Conservation (phyloP, 371 early-diverging fungal genomes). For the Mortierella sp. region DNA sequence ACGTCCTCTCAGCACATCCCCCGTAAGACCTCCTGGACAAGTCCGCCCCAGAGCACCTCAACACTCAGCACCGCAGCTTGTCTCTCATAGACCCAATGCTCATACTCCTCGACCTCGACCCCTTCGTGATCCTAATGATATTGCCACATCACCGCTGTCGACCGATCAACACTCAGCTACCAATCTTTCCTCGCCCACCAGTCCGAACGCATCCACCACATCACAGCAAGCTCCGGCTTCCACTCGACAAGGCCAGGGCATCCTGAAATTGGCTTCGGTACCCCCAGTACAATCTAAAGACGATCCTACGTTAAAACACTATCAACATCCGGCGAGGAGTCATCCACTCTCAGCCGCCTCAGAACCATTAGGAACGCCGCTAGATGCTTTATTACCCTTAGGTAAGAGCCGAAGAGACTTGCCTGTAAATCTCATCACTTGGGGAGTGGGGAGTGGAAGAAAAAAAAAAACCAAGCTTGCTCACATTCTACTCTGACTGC, state of each 20-base stretch:
- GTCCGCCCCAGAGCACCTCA: constrained; percentile 20
- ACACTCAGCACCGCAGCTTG: neutral
- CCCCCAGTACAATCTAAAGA: constrained; percentile 38
- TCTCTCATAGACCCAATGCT: too few relatives aligned
- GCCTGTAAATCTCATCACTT: too few relatives aligned
- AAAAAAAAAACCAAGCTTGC: too few relatives aligned
- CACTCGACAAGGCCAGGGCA: constrained; percentile 8
- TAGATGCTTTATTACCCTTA: constrained; percentile 33
- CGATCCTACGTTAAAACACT: constrained; percentile 13
- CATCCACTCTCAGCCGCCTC: constrained; percentile 26
- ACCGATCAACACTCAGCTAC: neutral
- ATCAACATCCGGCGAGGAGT: constrained; percentile 32
- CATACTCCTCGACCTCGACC: too few relatives aligned
- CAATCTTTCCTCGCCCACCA: neutral
- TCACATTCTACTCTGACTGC: too few relatives aligned
- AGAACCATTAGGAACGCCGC: constrained; percentile 26
- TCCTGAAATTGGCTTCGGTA: constrained; percentile 34
- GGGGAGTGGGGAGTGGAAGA: too few relatives aligned
- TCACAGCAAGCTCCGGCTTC: neutral
- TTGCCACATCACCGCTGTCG: neutral
- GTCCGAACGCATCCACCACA: neutral
- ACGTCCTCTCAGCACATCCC: constrained; percentile 11
- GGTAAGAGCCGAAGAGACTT: neutral
- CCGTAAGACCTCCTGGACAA: constrained; percentile 8
- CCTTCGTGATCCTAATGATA: too few relatives aligned